These are phyloP conservation scores for Gnetum montanum DNA, from an alignment of 75 land plant genomes.

Conservation along the genomic window DNA sequence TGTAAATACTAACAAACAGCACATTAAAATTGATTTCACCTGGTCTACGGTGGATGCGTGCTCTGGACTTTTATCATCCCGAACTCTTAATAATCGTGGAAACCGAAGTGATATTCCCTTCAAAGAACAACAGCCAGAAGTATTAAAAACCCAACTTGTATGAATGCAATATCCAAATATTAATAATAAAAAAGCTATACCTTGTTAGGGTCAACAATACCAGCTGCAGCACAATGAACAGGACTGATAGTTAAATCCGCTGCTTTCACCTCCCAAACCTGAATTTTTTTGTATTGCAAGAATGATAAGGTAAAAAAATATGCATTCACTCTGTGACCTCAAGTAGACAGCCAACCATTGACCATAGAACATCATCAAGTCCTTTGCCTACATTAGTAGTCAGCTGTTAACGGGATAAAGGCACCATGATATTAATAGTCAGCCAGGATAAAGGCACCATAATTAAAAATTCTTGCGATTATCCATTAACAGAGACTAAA, in stretches of 20 bases:
- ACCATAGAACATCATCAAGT: too few relatives aligned
- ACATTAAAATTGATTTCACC: constrained; percentile 22
- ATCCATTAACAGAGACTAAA: too few relatives aligned
- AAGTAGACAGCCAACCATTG: too few relatives aligned
- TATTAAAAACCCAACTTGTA: neutral
- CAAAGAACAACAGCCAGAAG: neutral
- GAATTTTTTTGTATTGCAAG: too few relatives aligned
- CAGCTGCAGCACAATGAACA: constrained; percentile 88
- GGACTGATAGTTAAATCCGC: constrained; percentile 98
- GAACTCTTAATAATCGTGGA: constrained; percentile 75
- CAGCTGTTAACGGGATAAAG: too few relatives aligned
- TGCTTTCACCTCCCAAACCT: constrained; percentile 99
- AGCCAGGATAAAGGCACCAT: too few relatives aligned
- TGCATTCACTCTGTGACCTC: too few relatives aligned
- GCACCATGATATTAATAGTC: too few relatives aligned
- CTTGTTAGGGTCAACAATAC: constrained; percentile 79
- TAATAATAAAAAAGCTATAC: constrained; percentile 29
- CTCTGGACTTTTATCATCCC: constrained; percentile 92
- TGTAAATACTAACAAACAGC: neutral
- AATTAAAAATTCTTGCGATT: too few relatives aligned
- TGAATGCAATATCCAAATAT: neutral
- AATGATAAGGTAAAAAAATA: neutral
- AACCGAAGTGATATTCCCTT: constrained; percentile 97
- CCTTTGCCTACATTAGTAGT: too few relatives aligned
- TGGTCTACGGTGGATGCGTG: constrained; percentile 86